Percentiles rank a stretch among this genome's conserved stretches.
Evolutionary conservation across 2,329 filamentous ascomycete genomes (phyloP).

Genomic region (Byssochlamys sp.): DNA sequence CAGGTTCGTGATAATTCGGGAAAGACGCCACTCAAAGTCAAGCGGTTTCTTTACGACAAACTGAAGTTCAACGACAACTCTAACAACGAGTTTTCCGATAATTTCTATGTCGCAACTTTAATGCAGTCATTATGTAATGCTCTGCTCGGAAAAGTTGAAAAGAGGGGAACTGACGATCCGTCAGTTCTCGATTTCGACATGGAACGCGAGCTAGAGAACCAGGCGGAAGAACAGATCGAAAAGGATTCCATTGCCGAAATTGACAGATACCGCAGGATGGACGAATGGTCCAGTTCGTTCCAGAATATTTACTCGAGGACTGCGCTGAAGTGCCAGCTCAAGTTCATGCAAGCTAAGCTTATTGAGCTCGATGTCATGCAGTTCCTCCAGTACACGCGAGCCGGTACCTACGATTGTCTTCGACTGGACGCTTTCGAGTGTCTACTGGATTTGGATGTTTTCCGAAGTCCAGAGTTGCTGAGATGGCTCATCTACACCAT

Average conservation of each 20-base stretch:
- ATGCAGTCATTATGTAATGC: slow-evolving; percentile 55
- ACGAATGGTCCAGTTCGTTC: slow-evolving; percentile 58
- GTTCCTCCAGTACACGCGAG: slow-evolving; percentile 52
- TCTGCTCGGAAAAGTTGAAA: slow-evolving; percentile 37
- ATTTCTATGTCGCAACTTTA: slow-evolving; percentile 74
- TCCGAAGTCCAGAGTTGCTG: slow-evolving; percentile 43
- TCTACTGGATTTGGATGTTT: slow-evolving; percentile 47
- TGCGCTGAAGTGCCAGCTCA: slow-evolving; percentile 50
- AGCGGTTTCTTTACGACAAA: slow-evolving; percentile 77
- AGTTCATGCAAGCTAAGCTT: slow-evolving; percentile 45
- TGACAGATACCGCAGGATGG: slow-evolving; percentile 53
- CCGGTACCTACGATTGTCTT: slow-evolving; percentile 51
- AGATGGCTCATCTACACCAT: slow-evolving; percentile 50
- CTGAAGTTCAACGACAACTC: slow-evolving; percentile 91
- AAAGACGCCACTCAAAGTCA: slow-evolving; percentile 67
- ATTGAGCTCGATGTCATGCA: slow-evolving; percentile 46
- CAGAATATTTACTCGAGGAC: slow-evolving; percentile 56
- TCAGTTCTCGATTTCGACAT: slow-evolving; percentile 32
- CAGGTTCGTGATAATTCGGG: slow-evolving; percentile 65
- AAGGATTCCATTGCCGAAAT: slow-evolving; percentile 52
- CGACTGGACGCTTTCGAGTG: slow-evolving; percentile 51
- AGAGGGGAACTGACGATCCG: slow-evolving; percentile 25
- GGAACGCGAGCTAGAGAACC: slow-evolving; percentile 39
- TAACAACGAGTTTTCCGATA: slow-evolving; percentile 77
- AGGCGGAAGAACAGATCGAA: slow-evolving; percentile 47